Base-by-base conservation (phyloP, 805 yeast species). In the Yamadazyma philogaea region DNA sequence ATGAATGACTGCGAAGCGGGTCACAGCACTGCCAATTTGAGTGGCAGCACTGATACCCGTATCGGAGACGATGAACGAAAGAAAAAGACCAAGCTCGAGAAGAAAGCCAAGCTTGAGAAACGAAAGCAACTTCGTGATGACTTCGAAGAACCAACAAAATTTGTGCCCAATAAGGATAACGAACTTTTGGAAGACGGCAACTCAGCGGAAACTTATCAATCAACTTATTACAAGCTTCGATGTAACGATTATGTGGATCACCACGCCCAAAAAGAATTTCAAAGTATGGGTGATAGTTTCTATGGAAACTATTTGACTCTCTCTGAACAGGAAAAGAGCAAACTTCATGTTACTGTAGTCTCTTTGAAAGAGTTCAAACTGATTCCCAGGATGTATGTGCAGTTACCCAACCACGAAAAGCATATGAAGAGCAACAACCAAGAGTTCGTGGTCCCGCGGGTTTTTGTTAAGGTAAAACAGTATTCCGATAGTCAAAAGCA, bases 401-500 rank as follows among this genome's bases (percentile, higher is more conserved):
- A 54, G 6, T 51, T 66, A 18, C 74, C 74, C 3, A 66, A 61
- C 43, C 60, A 60, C 42, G 56, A 54, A 30, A 63, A 59, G 40
- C 59, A 60, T 37, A 35, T 59, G 11, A 51, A 52, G 17, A 70
- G 72, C 0, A 62, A 66, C 42, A 53, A 48, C 44, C 54, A 47
- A 40, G 57, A 42, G 20, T 52, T 42, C 46, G 50, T 50, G 42
- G 53, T 22, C 33, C 58, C 63, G 30, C 48, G 57, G 18, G 55
- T 66, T 3, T 57, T 68, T 0, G 56, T 76, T 10, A 66, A 68
- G 30, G 84, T 87, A 10, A 79, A 74, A 56, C 63, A 81, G 0
- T 76, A 79, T 43, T 64, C 82, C 1, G 93, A 84, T 36, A 70
- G 72, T 22, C 74, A 72, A 33, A 78, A 74, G 47, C 71, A 77